Evolutionary conservation across 441 rosid genomes (phyloP), one percentile per base, ranked within the genome.

Genomic region (Biscutella laevigata): DNA sequence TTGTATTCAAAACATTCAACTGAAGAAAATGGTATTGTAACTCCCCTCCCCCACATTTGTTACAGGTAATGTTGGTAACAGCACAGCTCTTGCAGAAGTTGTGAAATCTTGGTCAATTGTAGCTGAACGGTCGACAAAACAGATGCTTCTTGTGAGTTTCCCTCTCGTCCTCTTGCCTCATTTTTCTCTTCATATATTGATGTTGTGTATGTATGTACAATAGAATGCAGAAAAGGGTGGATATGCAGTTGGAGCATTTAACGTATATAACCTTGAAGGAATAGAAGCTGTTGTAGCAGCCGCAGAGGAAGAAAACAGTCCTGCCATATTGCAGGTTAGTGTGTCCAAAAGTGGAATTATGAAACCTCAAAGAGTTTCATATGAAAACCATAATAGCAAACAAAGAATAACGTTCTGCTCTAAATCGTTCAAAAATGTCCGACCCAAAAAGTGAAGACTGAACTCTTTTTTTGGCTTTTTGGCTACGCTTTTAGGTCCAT

Each of bases 191-290:
- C 44, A 10, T 35, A 59, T 69, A 59, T 49, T 77, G 57, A 74
- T 44, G 47, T 21, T 35, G 9, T 26, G 54, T 29, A 43, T 68
- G 37, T 66, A 2, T 22, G 32, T 67, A 62, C 42, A 43, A 52
- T 17, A 91, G 95, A 75, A 82, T 50, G 96, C 96, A 50, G 94
- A 88, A 69, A 83, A 69, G 25, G 98, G 82, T 67, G 78, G 86
- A 58, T 91, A 88, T 80, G 96, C 96, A 25, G 70, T 91, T 65
- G 98, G 98, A 48, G 98, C 98, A 66, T 91, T 91, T 74, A 91
- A 91, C 46, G 94, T 91, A 49, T 91, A 91, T 67, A 91, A 85
- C 71, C 64, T 88, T 73, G 98, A 91, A 76, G 96, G 98, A 70
- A 75, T 86, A 39, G 76, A 80, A 70, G 96, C 98, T 59, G 96